Percentiles rank a stretch among this genome's conserved stretches.
These are phyloP conservation scores for Saxophila tyrrhenica DNA, from an alignment of 495 filamentous ascomycete species.

Conservation along the genomic window DNA sequence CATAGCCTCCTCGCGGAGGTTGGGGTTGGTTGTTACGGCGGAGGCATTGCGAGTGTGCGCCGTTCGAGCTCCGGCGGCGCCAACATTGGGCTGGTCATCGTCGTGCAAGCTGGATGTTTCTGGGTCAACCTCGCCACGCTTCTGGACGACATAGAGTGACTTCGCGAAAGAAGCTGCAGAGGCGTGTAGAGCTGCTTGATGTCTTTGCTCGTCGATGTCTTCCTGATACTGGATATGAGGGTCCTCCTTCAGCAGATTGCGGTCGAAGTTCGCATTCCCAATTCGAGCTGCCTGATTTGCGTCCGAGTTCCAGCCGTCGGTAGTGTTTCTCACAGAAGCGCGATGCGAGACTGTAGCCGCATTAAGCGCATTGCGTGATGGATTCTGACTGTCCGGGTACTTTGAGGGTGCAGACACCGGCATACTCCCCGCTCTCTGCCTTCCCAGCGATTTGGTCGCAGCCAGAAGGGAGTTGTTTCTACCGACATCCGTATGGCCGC, in stretches of 20 bases:
- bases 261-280: conserved; percentile 40
- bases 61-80: conserved; percentile 24
- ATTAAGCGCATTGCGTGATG: conserved; percentile 52
- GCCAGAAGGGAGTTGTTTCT: conserved; percentile 54
- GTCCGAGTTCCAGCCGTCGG: conserved; percentile 22
- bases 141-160: conserved; percentile 54
- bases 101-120: not conserved
- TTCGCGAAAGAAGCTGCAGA: conserved; percentile 81
- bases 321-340: conserved; percentile 19
- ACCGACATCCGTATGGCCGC: conserved; percentile 36
- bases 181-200: conserved; percentile 58
- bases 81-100: conserved; percentile 27
- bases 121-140: conserved; percentile 1
- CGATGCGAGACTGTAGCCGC: conserved; percentile 51
- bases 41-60: conserved; percentile 30
- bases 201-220: conserved; percentile 63
- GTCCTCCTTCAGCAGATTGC: conserved; percentile 62
- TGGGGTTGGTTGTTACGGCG: conserved; percentile 18
- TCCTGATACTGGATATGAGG: conserved; percentile 49
- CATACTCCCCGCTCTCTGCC: conserved; percentile 52
- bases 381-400: conserved; percentile 49
- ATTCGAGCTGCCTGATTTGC: conserved; percentile 48
- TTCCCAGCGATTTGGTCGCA: conserved; percentile 59
- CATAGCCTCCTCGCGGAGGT: conserved; percentile 32
- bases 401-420: conserved; percentile 34